Evolutionary conservation across 2,329 filamentous ascomycete genomes (phyloP), one percentile per base, ranked within the genome.

Genomic region (Aspergillus versicolor): DNA sequence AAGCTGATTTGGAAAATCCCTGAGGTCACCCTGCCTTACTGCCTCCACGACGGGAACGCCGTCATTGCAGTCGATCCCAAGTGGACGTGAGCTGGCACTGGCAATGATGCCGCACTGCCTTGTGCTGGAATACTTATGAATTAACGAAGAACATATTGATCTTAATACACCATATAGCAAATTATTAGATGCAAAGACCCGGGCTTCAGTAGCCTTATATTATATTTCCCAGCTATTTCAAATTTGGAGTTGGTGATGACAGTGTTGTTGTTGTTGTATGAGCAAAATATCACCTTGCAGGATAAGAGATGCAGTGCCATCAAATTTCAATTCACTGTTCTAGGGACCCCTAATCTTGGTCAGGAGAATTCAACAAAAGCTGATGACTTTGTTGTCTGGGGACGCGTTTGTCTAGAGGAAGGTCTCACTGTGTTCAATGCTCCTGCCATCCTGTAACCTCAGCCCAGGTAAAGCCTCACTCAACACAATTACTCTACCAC

Each of bases 1-100:
- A 64, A 59, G 48, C 43, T 45, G 0, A 54, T 69, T 24, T 71
- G 69, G 69, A 61, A 62, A 12, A 69, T 71, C 11, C 62, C 65
- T 12, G 63, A 71, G 19, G 53, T 70, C 9, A 61, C 67, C 24
- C 34, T 68, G 30, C 65, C 69, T 19, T 64, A 59, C 48, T 52
- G 61, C 34, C 46, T 57, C 19, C 34, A 49, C 22, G 50, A 44
- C 19, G 50, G 58, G 27, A 51, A 54, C 15, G 43, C 63, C 13
- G 17, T 47, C 15, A 66, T 68, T 52, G 67, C 67, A 52, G 66
- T 69, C 47, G 68, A 70, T 56, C 63, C 66, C 38, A 60, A 50
- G 15, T 58, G 61, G 32, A 45, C 45, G 41, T 52, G 24, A 24
- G 49, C 19, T 59, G 43, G n/a, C n/a, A 37, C 40, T 44, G 27